phyloP scores from a whole-genome alignment of 164 flowering plant genomes.

The Tetrastigma voinierianum region DNA sequence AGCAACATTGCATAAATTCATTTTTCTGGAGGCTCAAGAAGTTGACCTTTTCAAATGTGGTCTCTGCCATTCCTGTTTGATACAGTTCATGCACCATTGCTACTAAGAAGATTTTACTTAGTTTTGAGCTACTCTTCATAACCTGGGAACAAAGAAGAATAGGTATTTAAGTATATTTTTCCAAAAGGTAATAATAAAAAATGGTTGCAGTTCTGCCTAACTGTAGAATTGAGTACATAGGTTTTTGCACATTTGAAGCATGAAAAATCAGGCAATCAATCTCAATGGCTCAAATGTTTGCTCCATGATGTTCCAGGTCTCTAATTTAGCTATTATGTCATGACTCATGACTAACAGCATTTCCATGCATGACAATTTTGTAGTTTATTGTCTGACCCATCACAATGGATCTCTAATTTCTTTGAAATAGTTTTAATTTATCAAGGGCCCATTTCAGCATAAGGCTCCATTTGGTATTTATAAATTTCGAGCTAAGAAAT shows the following conservation, averaged over 20 bases:
- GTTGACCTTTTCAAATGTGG: constrained; percentile 86
- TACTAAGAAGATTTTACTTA: constrained; percentile 80
- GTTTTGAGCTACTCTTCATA: constrained; percentile 66
- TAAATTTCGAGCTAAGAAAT: background rate
- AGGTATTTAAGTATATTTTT: background rate
- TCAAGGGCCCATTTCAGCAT: background rate
- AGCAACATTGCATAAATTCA: background rate
- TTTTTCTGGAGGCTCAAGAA: background rate
- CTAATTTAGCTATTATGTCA: too few species aligned
- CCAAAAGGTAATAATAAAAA: background rate
- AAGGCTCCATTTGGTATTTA: background rate
- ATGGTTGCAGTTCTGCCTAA: background rate
- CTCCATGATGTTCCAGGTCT: too few species aligned
- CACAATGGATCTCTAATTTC: too few species aligned
- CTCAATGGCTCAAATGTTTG: too few species aligned
- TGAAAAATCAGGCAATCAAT: too few species aligned
- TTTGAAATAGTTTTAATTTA: background rate
- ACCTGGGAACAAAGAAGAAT: constrained; percentile 46
- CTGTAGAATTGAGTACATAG: background rate
- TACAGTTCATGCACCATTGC: constrained; percentile 94
- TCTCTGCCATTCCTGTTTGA: constrained; percentile 89
- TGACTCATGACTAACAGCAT: too few species aligned
- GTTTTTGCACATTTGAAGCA: too few species aligned
- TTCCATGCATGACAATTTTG: too few species aligned
- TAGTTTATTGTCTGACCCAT: too few species aligned